These are phyloP conservation scores for Helicocarpus griseus DNA, from an alignment of 2,329 filamentous ascomycete species.

Conservation along the genomic window DNA sequence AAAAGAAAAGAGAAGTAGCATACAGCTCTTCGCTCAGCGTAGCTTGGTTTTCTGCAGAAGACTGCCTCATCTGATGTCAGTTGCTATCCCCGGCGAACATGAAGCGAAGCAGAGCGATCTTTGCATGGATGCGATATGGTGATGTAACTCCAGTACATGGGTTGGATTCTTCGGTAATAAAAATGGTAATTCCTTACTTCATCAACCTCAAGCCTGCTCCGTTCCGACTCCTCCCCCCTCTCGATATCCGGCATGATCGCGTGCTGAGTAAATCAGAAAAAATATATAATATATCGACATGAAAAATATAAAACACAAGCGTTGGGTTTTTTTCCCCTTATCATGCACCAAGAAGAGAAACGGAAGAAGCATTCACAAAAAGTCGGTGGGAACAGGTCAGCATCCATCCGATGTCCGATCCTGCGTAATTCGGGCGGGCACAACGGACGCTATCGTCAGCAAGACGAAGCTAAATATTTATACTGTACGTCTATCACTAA, in stretches of 20 bases:
- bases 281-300: background rate
- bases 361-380: too few species aligned
- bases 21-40: background rate
- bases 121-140: too few species aligned
- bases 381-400: background rate
- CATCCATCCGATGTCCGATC: too few species aligned
- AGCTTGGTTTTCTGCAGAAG: background rate
- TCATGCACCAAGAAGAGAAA: background rate
- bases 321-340: background rate
- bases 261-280: too few species aligned
- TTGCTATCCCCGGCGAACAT: background rate
- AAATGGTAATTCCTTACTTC: background rate
- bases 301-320: background rate
- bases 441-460: background rate
- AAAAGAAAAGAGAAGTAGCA: background rate
- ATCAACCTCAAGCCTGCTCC: background rate
- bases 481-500: too few species aligned
- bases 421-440: too few species aligned
- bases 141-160: too few species aligned
- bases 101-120: too few species aligned
- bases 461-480: background rate
- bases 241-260: background rate
- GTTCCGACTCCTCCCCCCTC: background rate
- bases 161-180: too few species aligned
- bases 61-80: slow-evolving; percentile 2